Evolutionary conservation across 2,329 filamentous ascomycete genomes (phyloP), one percentile per base, ranked within the genome.

Genomic region (Fusarium beomiforme): DNA sequence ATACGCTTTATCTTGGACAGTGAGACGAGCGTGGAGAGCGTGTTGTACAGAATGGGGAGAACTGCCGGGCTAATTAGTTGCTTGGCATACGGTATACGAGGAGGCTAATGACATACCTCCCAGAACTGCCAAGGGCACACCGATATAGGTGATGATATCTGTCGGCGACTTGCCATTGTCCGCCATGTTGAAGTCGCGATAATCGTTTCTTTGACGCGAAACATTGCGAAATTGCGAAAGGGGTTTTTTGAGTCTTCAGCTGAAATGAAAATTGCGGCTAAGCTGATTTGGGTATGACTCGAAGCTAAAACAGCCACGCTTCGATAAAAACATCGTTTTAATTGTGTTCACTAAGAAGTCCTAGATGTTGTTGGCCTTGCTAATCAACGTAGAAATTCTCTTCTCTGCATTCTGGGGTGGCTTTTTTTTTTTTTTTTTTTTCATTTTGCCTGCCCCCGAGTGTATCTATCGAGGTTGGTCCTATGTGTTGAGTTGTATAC

Each of bases 1-100:
- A 87, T 86, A 60, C 85, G 86, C 76, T 86, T 86, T 78, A 92
- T 89, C 50, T 86, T 86, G 41, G 88, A 88, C 4, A 90, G 82
- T 4, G 88, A 89, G 17, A 88, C 81, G 29, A 91, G 84, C 6
- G 88, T 90, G 29, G 86, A 84, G 57, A 88, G 81, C 23, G 87
- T 90, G 75, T 91, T 92, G 81, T 91, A 92, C 44, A 92, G 82
- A 54, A 91, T 91, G 0, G 90, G 90, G 9, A 91, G 82, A 24
- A 91, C 86, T 78, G 39, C 41, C 29, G 21, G 34, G 43, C n/a
- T 42, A 9, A 49, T 67, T 43, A 67, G 64, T 42, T 12, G n/a
- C 24, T 24, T 49, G 46, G 24, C 58, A 23, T 39, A 13, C 8
- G 23, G 16, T 24, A n/a, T 50, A 34, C 16, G 10, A 9, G 16